Evolutionary conservation across 163 green algal species (phyloP), one percentile per base, ranked within the genome.

Genomic region (Botryococcus braunii): DNA sequence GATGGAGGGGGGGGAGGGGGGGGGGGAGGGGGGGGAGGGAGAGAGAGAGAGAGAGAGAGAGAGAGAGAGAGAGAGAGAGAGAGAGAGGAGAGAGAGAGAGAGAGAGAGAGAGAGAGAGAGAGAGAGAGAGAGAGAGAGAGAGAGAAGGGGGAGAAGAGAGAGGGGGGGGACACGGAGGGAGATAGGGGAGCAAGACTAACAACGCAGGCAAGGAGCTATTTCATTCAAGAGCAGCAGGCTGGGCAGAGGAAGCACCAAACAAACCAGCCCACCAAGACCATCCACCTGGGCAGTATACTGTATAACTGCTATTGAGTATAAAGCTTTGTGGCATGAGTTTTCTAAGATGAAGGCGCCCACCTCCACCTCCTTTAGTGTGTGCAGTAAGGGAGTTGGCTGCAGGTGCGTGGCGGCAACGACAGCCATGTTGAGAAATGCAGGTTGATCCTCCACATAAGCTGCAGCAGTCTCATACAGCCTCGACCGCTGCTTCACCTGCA

Each of bases 371-470:
- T 97, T 96, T 4, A 95, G 50, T 0, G 74, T 43, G 8, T 75
- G 40, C 32, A 96, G 82, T 50, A 96, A 78, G 13, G 87, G 50
- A 0, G 78, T 41, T 0, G 89, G 84, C 17, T 65, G 21, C 46
- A 92, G 74, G 32, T 38, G 6, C 5, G 88, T 95, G 23, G 65
- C 38, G 0, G 81, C 82, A 38, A 89, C 73, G 5, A 93, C 65
- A 0, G 92, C 91, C 3, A 86, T 85, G 62, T 98, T 98, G 0
- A 97, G 66, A 75, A 96, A 98, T 9, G 70, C 32, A 0, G 86
- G 83, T 78, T 98, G 92, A 52, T 97, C 84, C 3, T 75, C 86
- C 8, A 96, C 84, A 68, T 95, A 87, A 50, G 78, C 76, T 4
- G 89, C 80, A 0, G 82, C 76, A 29, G 73, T 92, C 81, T 92